A percentile compares a stretch with the other conserved stretches of the same genome.
These are phyloP conservation scores for Colletotrichum higginsianum DNA, from an alignment of 2,329 filamentous ascomycete species.

Conservation along the genomic window DNA sequence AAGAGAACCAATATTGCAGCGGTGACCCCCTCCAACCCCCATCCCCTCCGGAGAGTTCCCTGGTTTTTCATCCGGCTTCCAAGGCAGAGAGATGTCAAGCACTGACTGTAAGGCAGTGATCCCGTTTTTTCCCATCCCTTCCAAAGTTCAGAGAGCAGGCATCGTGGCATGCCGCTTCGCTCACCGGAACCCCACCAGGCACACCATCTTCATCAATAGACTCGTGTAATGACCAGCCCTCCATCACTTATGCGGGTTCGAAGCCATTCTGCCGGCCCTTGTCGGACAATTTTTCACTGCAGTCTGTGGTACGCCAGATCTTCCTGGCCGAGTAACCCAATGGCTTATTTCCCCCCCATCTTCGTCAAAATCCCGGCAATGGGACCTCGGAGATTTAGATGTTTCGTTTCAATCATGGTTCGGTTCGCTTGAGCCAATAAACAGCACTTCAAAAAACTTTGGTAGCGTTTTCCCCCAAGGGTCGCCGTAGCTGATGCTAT, in stretches of 20 bases:
- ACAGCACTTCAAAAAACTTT: no score
- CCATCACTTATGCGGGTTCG: slow-evolving; percentile 13
- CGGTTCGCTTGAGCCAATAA: neutral
- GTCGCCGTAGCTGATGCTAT: neutral
- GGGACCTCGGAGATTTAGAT: slow-evolving; percentile 36
- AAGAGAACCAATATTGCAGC: slow-evolving; percentile 29
- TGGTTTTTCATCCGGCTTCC: slow-evolving; percentile 9
- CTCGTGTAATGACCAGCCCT: slow-evolving; percentile 14
- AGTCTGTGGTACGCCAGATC: slow-evolving; percentile 17
- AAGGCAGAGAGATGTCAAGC: slow-evolving; percentile 9
- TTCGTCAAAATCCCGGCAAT: slow-evolving; percentile 21
- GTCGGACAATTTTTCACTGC: slow-evolving; percentile 23
- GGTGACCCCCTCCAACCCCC: neutral
- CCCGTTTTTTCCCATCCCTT: slow-evolving; percentile 8
- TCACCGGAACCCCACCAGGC: slow-evolving; percentile 24
- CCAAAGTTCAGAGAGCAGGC: neutral
- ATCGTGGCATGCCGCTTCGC: slow-evolving; percentile 15
- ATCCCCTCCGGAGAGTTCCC: neutral
- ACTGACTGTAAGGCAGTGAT: neutral
- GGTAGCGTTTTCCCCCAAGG: slow-evolving; percentile 1
- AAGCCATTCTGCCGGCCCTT: neutral
- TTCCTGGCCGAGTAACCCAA: neutral
- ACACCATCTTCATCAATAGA: slow-evolving; percentile 19
- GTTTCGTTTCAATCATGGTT: slow-evolving; percentile 32
- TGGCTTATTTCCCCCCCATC: neutral